These are phyloP conservation scores for Aspergillus cejpii DNA, from an alignment of 2,329 filamentous ascomycete species.

Conservation along the genomic window DNA sequence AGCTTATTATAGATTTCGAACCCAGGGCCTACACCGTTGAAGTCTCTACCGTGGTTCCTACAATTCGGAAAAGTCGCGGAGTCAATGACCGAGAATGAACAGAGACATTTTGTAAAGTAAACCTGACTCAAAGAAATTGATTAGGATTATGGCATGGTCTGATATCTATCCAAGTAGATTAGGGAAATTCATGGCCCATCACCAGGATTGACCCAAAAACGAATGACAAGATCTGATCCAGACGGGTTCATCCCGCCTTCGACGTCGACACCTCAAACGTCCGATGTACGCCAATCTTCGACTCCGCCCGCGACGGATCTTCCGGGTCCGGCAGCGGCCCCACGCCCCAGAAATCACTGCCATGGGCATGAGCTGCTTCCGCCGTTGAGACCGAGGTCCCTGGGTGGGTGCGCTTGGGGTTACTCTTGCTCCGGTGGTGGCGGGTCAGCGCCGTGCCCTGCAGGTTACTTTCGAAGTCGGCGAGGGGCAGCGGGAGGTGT, in stretches of 20 bases:
- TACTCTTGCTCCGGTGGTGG: background rate
- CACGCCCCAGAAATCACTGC: background rate
- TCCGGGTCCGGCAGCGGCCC: background rate
- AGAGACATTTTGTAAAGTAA: too few species aligned
- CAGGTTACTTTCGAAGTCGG: background rate
- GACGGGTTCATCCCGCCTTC: background rate
- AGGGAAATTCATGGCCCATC: too few species aligned
- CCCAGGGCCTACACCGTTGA: too few species aligned
- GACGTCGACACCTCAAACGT: background rate
- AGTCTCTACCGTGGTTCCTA: too few species aligned
- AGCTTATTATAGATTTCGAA: too few species aligned
- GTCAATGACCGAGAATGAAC: too few species aligned
- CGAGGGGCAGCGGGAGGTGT: background rate
- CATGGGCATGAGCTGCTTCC: background rate
- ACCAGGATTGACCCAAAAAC: too few species aligned
- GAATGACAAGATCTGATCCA: too few species aligned
- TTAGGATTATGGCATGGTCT: too few species aligned
- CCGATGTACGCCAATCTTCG: background rate
- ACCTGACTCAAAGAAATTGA: too few species aligned
- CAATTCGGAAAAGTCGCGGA: too few species aligned
- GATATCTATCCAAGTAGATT: too few species aligned
- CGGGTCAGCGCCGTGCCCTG: background rate
- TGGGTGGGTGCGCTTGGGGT: background rate
- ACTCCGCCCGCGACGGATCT: background rate
- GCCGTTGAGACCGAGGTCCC: background rate